phyloP scores from a whole-genome alignment of 2,329 filamentous ascomycete species.

The Pseudonectria buxi region DNA sequence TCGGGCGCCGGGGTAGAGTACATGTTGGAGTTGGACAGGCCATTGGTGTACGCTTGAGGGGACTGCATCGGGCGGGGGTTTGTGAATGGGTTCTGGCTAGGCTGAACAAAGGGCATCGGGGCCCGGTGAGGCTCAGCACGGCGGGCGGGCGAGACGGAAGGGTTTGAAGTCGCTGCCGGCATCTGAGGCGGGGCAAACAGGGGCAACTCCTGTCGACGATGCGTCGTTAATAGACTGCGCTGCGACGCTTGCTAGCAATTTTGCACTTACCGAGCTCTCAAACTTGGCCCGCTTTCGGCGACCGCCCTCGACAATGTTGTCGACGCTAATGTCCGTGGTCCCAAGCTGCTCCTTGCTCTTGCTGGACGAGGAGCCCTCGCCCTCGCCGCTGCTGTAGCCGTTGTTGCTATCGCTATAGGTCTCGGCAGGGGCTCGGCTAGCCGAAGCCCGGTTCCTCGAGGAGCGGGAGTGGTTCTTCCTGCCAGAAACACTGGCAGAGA shows the following conservation, averaged over 20 bases:
- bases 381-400: slow-evolving; percentile 83
- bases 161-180: slow-evolving; percentile 89
- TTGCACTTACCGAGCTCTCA: slow-evolving; percentile 83
- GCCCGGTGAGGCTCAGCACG: slow-evolving; percentile 67
- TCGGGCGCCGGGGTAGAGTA: slow-evolving; percentile 59
- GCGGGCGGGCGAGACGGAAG: slow-evolving; percentile 89
- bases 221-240: slow-evolving; percentile 26
- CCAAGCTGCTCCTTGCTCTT: slow-evolving; percentile 80
- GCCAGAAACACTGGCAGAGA: slow-evolving; percentile 54
- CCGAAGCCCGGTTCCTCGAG: slow-evolving; percentile 56
- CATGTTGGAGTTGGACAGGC: slow-evolving; percentile 40
- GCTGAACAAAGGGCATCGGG: slow-evolving; percentile 67
- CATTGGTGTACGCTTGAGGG: slow-evolving; percentile 65
- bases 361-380: slow-evolving; percentile 64
- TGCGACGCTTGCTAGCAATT: slow-evolving; percentile 10
- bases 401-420: slow-evolving; percentile 57
- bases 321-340: slow-evolving; percentile 93
- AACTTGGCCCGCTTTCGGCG: slow-evolving; percentile 90
- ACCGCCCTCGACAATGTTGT: slow-evolving; percentile 96
- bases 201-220: slow-evolving; percentile 69
- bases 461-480: slow-evolving; percentile 66
- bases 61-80: slow-evolving; percentile 75
- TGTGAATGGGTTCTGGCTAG: slow-evolving; percentile 71
- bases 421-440: slow-evolving; percentile 47
- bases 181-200: slow-evolving; percentile 92